Conservation (phyloP, 2,329 filamentous ascomycete species). For the Xylaria sp. region DNA sequence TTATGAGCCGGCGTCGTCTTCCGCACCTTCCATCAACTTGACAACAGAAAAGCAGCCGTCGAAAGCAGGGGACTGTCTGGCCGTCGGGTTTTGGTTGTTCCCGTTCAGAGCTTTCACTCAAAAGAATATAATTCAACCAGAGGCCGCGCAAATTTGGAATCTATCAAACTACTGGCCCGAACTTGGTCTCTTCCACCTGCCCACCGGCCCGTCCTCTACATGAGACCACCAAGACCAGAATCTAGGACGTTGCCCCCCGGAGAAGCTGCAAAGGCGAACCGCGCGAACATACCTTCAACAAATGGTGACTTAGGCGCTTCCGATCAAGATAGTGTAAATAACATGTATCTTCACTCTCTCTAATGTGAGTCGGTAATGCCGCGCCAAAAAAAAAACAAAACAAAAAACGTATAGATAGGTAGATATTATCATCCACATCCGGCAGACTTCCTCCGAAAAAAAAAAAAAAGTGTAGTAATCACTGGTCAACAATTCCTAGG, state of each 20-base stretch:
- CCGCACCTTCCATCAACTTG: not conserved
- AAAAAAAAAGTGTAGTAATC: no score
- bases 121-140: not conserved
- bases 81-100: constrained; percentile 16
- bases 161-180: constrained; percentile 10
- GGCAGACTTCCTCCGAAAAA: no score
- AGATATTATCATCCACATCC: no score
- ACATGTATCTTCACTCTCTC: no score
- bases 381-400: no score
- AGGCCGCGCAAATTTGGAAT: constrained; percentile 7
- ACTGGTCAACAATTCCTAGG: no score
- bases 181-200: constrained; percentile 7
- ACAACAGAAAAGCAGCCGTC: not conserved
- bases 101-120: not conserved
- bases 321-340: not conserved
- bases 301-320: not conserved
- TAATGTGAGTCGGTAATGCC: no score
- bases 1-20: not conserved
- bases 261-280: not conserved
- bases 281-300: not conserved
- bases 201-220: not conserved
- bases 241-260: not conserved
- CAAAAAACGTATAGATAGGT: not conserved
- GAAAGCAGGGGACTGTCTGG: not conserved
- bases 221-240: not conserved